These are phyloP conservation scores for Tylopilus subfusipes DNA, from an alignment of 768 basidiomycete genomes.

Conservation along the genomic window DNA sequence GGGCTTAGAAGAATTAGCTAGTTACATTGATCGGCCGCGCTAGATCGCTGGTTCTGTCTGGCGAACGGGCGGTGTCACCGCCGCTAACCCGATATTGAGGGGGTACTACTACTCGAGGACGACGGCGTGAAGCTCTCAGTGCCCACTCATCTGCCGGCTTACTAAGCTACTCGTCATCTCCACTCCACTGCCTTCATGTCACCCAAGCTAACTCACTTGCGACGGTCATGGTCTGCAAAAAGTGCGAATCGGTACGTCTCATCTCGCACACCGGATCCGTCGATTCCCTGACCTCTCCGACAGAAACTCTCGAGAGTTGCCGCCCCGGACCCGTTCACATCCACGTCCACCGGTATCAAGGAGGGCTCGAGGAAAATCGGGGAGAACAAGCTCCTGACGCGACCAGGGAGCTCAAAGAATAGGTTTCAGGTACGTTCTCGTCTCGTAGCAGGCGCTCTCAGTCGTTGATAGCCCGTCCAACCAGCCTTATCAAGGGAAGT, in stretches of 20 bases:
- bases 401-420: slow-evolving; percentile 70
- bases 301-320: slow-evolving; percentile 91
- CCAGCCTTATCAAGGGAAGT: slow-evolving; percentile 83
- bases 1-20: slow-evolving; percentile 4
- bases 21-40: background rate
- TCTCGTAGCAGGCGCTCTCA: slow-evolving; percentile 9
- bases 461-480: background rate
- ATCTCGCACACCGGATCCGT: slow-evolving; percentile 12
- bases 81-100: background rate
- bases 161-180: slow-evolving; percentile 13
- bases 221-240: slow-evolving; percentile 75
- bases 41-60: background rate
- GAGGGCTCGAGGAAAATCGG: slow-evolving; percentile 77
- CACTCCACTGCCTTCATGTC: slow-evolving; percentile 7
- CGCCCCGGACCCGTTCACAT: slow-evolving; percentile 82
- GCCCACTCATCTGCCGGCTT: slow-evolving; percentile 5
- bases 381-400: slow-evolving; percentile 77
- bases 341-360: slow-evolving; percentile 71
- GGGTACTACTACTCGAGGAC: background rate
- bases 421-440: slow-evolving; percentile 61
- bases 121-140: too few relatives aligned
- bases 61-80: background rate
- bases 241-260: slow-evolving; percentile 67
- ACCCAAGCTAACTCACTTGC: background rate
- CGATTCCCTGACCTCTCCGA: background rate